Base-by-base conservation (phyloP, 139 green algal genomes). In the Asterochloris sp. region DNA sequence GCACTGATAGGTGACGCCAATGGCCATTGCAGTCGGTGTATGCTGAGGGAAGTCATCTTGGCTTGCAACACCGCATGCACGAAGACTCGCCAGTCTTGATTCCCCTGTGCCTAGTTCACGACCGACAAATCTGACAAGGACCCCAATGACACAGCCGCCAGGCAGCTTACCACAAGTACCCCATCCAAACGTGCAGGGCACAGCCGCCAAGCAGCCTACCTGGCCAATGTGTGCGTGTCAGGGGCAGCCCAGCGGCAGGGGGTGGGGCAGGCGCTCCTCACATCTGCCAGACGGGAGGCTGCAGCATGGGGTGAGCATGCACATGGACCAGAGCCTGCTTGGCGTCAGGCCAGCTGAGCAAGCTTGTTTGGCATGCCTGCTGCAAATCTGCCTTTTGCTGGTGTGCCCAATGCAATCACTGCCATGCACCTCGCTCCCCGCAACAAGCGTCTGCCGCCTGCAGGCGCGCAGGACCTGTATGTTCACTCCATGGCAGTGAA, bases 401-500 rank as follows among this genome's bases (percentile, higher is more conserved):
- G 23, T 66, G 69, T 24, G 26, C 27, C 60, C 60, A 69, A 69
- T 69, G 15, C 10, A 69, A 73, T 69, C 21, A n/a, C 27, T 69
- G 8, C 15, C 38, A 19, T 38, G 23, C 62, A 63, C 29, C 15
- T 62, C 13, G 2, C 26, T 74, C 38, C 47, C 21, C 21, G 19
- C 6, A 19, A 13, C 9, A 29, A 0, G 16, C 13, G 10, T 12
- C 0, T 60, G 60, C 10, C 23, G 1, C 63, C 8, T 79, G 38
- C 84, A 87, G 86, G 80, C 10, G 78, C 85, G n/a, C 76, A 91
- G 0, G 84, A 24, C 9, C 47, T 92, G 78, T 91, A 86, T 63
- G 89, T 92, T 54, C 89, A 92, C 81, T 89, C 87, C 24, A 80
- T 90, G 87, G 88, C 87, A 10, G 89, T 89, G 15, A 91, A 91